Conservation (phyloP, 306 rosid genomes). For the Rubus idaeus region DNA sequence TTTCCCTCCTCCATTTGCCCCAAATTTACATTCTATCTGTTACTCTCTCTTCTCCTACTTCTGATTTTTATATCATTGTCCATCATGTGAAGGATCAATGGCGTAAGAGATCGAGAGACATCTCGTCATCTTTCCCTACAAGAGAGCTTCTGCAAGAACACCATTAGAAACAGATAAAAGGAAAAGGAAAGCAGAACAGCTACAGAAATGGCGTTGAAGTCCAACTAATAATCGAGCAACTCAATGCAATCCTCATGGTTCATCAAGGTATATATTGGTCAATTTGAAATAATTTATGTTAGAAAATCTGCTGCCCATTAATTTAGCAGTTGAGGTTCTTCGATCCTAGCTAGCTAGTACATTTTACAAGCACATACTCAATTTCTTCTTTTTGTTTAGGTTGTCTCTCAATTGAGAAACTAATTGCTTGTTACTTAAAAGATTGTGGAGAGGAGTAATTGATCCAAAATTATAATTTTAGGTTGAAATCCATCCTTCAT, state of each 20-base stretch:
- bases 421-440: too few relatives aligned
- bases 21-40: not conserved
- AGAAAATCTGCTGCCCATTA: not conserved
- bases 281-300: not conserved
- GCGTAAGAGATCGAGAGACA: constrained; percentile 10
- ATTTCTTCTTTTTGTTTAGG: not conserved
- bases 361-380: not conserved
- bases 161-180: constrained; percentile 4
- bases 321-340: not conserved
- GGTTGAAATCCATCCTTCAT: too few relatives aligned
- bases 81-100: not conserved
- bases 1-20: not conserved
- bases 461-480: too few relatives aligned
- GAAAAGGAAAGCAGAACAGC: constrained; percentile 13
- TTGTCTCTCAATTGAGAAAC: too few relatives aligned
- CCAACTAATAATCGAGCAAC: not conserved
- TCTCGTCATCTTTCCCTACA: constrained; percentile 8
- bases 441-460: too few relatives aligned
- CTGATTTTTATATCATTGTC: not conserved
- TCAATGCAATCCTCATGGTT: not conserved
- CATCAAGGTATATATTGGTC: not conserved
- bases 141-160: constrained; percentile 14
- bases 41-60: not conserved
- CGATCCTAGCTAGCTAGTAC: not conserved
- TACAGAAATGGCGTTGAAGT: not conserved